phyloP scores from a whole-genome alignment of 768 basidiomycete species.

The Collybia sordida region DNA sequence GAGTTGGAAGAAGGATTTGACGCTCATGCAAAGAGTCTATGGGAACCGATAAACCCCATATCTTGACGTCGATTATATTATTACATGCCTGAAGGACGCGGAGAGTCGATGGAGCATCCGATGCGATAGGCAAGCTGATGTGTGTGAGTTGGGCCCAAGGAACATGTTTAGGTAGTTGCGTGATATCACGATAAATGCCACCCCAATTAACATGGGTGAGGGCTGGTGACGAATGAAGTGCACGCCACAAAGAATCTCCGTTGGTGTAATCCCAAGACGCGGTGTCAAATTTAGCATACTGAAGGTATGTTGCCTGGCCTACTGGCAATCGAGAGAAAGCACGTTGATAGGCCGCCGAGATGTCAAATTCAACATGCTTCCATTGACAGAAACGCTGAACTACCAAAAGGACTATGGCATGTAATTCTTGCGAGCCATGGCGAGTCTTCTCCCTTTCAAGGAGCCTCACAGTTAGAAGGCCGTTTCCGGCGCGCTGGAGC shows the following conservation, averaged over 20 bases:
- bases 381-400: not conserved
- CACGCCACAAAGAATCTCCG: conserved; percentile 1
- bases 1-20: not conserved
- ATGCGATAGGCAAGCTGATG: not conserved
- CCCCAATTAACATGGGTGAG: not conserved
- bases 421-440: not conserved
- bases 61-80: not conserved
- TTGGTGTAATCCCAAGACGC: not conserved
- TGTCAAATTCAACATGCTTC: not conserved
- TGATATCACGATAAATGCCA: not conserved
- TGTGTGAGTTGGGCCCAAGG: conserved; percentile 6
- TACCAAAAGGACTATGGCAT: not conserved
- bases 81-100: not conserved
- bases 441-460: not conserved
- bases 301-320: not conserved
- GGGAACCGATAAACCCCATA: not conserved
- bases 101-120: not conserved
- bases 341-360: not conserved
- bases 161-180: not conserved
- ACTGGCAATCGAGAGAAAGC: not conserved
- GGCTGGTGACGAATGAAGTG: conserved; percentile 1
- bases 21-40: not conserved
- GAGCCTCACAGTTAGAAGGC: conserved; percentile 5
- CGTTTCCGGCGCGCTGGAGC: conserved; percentile 12
- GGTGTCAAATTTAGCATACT: not conserved